These are phyloP conservation scores for Piloderma croceum DNA, from an alignment of 768 basidiomycete genomes.

Conservation along the genomic window DNA sequence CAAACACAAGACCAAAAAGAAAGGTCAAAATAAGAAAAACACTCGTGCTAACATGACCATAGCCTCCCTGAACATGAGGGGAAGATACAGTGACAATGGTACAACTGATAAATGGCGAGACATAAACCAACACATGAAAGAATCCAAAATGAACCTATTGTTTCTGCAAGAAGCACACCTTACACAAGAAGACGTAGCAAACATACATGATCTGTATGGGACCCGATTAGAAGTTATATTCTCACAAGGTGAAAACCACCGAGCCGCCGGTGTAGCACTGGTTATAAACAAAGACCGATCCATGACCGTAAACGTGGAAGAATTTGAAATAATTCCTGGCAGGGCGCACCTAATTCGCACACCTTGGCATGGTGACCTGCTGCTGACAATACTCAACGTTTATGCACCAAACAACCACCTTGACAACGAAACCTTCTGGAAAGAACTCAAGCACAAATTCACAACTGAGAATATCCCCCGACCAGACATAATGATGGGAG, in stretches of 20 bases:
- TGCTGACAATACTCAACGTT: slow-evolving; percentile 24
- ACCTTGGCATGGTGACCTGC: slow-evolving; percentile 14
- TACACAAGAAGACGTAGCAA: slow-evolving; percentile 1
- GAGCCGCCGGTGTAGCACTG: slow-evolving; percentile 27
- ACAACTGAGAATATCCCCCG: slow-evolving; percentile 3
- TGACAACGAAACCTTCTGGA: slow-evolving; percentile 29
- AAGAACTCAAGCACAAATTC: slow-evolving; percentile 9
- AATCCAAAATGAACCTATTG: slow-evolving; percentile 23
- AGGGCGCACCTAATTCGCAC: slow-evolving; percentile 17
- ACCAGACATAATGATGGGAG: slow-evolving; percentile 33
- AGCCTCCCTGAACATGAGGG: slow-evolving; percentile 9
- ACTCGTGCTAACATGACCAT: slow-evolving; percentile 6
- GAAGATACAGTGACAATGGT: background rate
- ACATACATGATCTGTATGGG: slow-evolving; percentile 4
- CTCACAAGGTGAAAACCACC: slow-evolving; percentile 13
- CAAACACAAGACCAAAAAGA: too few relatives aligned
- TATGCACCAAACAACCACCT: slow-evolving; percentile 31
- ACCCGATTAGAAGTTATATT: slow-evolving; percentile 15
- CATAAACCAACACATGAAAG: slow-evolving; percentile 14
- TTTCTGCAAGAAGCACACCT: slow-evolving; percentile 31
- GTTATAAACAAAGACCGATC: slow-evolving; percentile 28
- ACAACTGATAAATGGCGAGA: slow-evolving; percentile 9
- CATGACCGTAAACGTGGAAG: slow-evolving; percentile 9
- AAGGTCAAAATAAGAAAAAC: too few relatives aligned
- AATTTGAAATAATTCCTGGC: slow-evolving; percentile 19